These are phyloP conservation scores for Suhomyces sp. DNA, from an alignment of 805 yeast genomes.

Conservation along the genomic window DNA sequence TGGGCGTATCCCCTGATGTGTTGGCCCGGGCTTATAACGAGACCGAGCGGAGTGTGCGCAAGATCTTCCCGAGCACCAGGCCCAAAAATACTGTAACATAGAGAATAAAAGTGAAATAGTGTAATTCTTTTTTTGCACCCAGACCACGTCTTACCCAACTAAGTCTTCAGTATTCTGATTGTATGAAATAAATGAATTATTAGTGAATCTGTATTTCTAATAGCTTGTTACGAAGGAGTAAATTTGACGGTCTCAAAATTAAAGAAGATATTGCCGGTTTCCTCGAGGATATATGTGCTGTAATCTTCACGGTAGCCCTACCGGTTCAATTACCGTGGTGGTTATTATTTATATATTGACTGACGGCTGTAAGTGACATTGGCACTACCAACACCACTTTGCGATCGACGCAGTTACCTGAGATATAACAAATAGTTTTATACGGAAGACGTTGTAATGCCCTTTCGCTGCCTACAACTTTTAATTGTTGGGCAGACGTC, in stretches of 20 bases:
- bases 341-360: not conserved
- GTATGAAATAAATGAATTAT: too few relatives aligned
- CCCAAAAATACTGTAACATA: not conserved
- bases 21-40: not conserved
- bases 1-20: not conserved
- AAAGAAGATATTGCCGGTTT: not conserved
- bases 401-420: too few relatives aligned
- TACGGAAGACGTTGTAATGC: not conserved
- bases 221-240: too few relatives aligned
- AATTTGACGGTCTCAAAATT: too few relatives aligned
- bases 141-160: too few relatives aligned
- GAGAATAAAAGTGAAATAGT: not conserved
- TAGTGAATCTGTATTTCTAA: not conserved
- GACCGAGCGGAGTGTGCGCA: not conserved
- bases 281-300: not conserved
- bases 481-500: not conserved
- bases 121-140: not conserved
- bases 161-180: too few relatives aligned
- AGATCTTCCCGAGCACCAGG: not conserved
- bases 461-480: too few relatives aligned
- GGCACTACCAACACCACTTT: not conserved
- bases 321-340: not conserved
- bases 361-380: too few relatives aligned
- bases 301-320: not conserved
- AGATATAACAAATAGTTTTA: too few relatives aligned